Evolutionary conservation across 2,329 filamentous ascomycete species (phyloP).

Genomic region (Incumbomyces lentus): DNA sequence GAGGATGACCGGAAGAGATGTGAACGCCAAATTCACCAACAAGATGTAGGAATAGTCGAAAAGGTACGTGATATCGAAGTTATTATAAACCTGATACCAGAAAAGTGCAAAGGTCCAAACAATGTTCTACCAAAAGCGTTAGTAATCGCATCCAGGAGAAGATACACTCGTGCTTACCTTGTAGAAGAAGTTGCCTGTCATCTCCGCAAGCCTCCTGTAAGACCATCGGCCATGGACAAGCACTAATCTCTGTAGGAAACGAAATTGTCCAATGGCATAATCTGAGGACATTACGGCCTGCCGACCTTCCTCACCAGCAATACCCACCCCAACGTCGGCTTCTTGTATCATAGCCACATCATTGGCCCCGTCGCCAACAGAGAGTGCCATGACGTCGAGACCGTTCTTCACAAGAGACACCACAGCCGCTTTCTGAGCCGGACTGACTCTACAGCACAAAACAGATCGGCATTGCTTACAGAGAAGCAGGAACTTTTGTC

Average conservation of each 20-base stretch:
- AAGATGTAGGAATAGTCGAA: constrained; percentile 98
- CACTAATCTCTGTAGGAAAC: constrained; percentile 72
- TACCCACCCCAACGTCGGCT: constrained; percentile 91
- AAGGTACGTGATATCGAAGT: constrained; percentile 92
- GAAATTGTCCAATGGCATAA: constrained; percentile 89
- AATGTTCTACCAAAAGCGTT: constrained; percentile 57
- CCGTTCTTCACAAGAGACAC: constrained; percentile 92
- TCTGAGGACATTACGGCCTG: constrained; percentile 95
- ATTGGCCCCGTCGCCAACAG: constrained; percentile 87
- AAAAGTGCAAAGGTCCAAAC: constrained; percentile 95
- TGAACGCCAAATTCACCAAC: constrained; percentile 93
- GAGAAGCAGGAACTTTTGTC: constrained; percentile 84
- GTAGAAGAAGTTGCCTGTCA: constrained; percentile 98
- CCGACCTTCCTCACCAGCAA: constrained; percentile 82
- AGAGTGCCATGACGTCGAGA: constrained; percentile 89
- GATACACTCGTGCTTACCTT: constrained; percentile 45
- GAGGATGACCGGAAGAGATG: constrained; percentile 83
- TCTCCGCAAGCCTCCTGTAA: constrained; percentile 86
- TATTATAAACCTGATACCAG: constrained; percentile 93
- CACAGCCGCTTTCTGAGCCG: constrained; percentile 93
- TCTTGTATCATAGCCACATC: constrained; percentile 98
- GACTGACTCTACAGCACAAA: constrained; percentile 92
- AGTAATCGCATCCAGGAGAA: background rate
- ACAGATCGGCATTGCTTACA: constrained; percentile 97
- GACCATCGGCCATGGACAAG: constrained; percentile 91